Conservation (phyloP, 2,329 filamentous ascomycete genomes). For the Pseudocercospora pini-densiflorae region DNA sequence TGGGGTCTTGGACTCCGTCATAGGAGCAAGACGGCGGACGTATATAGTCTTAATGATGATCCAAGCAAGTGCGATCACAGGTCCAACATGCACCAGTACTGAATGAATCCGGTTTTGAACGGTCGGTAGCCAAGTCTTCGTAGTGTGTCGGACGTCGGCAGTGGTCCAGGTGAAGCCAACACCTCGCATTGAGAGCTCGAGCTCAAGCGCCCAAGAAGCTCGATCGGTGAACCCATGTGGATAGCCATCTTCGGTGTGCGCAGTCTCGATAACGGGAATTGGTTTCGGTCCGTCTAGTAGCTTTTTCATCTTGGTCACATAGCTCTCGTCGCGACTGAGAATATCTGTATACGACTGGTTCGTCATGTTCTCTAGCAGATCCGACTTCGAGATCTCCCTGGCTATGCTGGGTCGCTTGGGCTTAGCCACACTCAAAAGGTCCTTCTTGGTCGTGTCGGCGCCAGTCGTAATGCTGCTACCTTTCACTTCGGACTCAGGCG, state of each 20-base stretch:
- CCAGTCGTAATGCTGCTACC: constrained; percentile 9
- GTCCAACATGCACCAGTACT: constrained; percentile 45
- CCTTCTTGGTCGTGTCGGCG: constrained; percentile 9
- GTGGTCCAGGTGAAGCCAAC: constrained; percentile 53
- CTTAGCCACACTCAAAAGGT: constrained; percentile 11
- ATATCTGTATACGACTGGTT: constrained; percentile 30
- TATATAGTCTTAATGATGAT: constrained; percentile 43
- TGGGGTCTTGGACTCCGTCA: constrained; percentile 12
- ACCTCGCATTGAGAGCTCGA: constrained; percentile 51
- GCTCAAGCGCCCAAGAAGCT: constrained; percentile 51
- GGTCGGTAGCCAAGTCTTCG: constrained; percentile 50
- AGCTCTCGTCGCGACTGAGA: constrained; percentile 27
- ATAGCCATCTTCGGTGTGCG: constrained; percentile 46
- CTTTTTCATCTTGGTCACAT: constrained; percentile 26
- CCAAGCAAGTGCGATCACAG: constrained; percentile 45
- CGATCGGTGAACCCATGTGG: constrained; percentile 46
- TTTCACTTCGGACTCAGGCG: constrained; percentile 1
- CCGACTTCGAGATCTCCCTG: constrained; percentile 25
- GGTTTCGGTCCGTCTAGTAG: constrained; percentile 32
- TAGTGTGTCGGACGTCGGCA: constrained; percentile 50
- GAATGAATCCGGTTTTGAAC: constrained; percentile 46
- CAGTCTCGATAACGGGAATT: constrained; percentile 44
- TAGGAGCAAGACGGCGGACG: constrained; percentile 33
- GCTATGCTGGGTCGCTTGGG: constrained; percentile 21
- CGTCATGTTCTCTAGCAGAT: constrained; percentile 34